phyloP scores from a whole-genome alignment of 1,284 basidiomycete genomes.

The Sanguinoderma infundibulare region DNA sequence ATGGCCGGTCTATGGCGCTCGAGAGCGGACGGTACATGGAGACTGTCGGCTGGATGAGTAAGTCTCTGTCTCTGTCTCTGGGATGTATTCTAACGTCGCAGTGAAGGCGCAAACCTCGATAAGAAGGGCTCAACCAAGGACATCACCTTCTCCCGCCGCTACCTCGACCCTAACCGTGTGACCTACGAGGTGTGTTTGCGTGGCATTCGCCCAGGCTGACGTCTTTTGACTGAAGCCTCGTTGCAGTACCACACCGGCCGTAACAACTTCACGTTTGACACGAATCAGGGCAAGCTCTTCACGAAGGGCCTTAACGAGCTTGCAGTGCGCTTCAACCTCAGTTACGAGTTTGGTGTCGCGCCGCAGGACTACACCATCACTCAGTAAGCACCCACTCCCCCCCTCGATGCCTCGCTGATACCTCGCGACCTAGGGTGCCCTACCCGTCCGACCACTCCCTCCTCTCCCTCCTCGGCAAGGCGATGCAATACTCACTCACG shows the following conservation, averaged over 20 bases:
- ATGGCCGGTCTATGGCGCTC: conserved; percentile 69
- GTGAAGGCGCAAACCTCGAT: conserved; percentile 56
- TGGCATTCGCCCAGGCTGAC: background rate
- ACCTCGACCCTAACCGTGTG: conserved; percentile 75
- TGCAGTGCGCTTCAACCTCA: conserved; percentile 57
- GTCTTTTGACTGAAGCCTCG: background rate
- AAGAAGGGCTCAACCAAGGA: conserved; percentile 46
- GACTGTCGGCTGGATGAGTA: conserved; percentile 58
- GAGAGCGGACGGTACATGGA: conserved; percentile 90
- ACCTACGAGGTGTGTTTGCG: conserved; percentile 62
- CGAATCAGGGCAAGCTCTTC: conserved; percentile 52
- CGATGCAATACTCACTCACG: conserved; percentile 56
- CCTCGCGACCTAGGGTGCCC: conserved; percentile 46
- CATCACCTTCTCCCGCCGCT: conserved; percentile 68
- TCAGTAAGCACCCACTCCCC: conserved; percentile 29
- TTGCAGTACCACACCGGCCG: conserved; percentile 61
- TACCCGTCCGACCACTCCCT: conserved; percentile 71
- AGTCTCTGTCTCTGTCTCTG: background rate
- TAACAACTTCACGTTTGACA: conserved; percentile 58
- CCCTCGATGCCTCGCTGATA: too few species aligned
- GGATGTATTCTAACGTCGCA: background rate
- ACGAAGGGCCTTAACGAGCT: conserved; percentile 59
- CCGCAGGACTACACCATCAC: conserved; percentile 75
- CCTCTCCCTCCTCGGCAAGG: conserved; percentile 64
- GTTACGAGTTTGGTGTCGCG: conserved; percentile 64